Base-by-base conservation (phyloP, 805 yeast species). In the Isabelozyma pseudorhagii region DNA sequence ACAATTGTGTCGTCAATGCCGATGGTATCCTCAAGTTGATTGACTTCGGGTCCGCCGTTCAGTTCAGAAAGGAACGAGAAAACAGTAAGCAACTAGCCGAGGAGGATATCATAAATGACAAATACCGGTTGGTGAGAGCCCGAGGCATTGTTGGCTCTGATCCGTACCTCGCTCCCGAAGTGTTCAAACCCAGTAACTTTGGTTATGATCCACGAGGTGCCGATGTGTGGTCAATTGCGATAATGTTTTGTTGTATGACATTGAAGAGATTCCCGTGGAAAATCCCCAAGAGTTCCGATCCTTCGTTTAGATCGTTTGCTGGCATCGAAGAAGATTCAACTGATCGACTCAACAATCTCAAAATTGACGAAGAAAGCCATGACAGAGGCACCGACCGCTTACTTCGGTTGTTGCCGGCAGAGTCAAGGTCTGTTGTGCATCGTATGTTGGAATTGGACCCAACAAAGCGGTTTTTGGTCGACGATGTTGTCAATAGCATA, bases 131-230 rank as follows among this genome's bases (percentile, higher is more conserved):
- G 14, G 54, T 64, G 3, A 72, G 77, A 50, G 91, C 97, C 0
- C 77, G 80, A 40, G 98, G 98, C 13, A 80, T 93, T 18, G 96
- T 93, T 10, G 99, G 99, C 13, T 87, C 96, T 1, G 99, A 93
- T 67, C 98, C 99, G 2, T 93, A 93, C 62, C 71, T 93, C 53
- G 94, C 97, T 0, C 98, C 98, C 0, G 99, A 93, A 66, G 92
- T 93, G 41, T 77, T 93, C 49, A 64, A 61, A 46, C 68, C 67
- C 4, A 47, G 60, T 18, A 63, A 61, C 25, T 52, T 56, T 18
- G 77, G 77, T 2, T 93, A 93, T 66, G 97, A 93, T 65, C 94
- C 97, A 15, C 80, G 94, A 46, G 84, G 86, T 5, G 89, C 85
- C 2, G 99, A 93, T 64, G 81, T 92, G 18, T 93, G 99, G 99